A percentile compares a stretch with the other conserved stretches of the same genome.
Conservation (phyloP, 495 filamentous ascomycete species). For the Aspergillus campestris region DNA sequence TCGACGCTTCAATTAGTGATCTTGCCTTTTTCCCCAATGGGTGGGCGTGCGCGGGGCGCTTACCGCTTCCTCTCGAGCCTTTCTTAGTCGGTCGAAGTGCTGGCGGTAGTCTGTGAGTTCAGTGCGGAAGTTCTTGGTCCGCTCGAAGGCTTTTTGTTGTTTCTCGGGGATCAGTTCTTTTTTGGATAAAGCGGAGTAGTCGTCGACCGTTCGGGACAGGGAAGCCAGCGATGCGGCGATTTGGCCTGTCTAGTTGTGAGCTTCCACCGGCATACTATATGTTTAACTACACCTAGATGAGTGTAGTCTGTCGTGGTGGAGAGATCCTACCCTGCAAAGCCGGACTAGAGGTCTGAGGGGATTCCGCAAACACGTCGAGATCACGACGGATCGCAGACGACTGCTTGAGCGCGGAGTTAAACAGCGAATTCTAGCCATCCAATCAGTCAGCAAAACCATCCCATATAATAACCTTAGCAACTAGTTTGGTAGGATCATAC, state of each 20-base stretch:
- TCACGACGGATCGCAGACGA: constrained; percentile 79
- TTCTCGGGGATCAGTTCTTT: constrained; percentile 81
- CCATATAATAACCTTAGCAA: background rate
- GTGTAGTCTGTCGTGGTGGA: no score
- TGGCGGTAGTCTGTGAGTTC: constrained; percentile 73
- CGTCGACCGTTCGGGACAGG: constrained; percentile 84
- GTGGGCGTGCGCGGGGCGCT: no score
- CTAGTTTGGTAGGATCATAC: constrained; percentile 4
- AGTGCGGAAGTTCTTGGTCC: constrained; percentile 74
- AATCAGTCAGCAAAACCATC: background rate
- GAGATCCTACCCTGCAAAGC: constrained; percentile 51
- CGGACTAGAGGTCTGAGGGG: constrained; percentile 50
- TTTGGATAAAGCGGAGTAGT: constrained; percentile 78
- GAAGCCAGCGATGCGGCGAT: constrained; percentile 81
- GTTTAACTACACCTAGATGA: background rate
- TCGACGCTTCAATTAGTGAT: background rate
- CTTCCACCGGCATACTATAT: background rate
- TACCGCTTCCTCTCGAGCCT: constrained; percentile 64
- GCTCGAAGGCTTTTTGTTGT: constrained; percentile 81
- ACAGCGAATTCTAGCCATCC: constrained; percentile 65
- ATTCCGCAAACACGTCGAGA: constrained; percentile 63
- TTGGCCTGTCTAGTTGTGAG: constrained; percentile 42
- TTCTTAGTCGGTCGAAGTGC: constrained; percentile 68
- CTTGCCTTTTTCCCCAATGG: background rate
- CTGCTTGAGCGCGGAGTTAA: constrained; percentile 94